Percentiles rank a stretch among this genome's conserved stretches.
Conservation (phyloP, 352 stramenopile species). For the Thalassiosira hispida region DNA sequence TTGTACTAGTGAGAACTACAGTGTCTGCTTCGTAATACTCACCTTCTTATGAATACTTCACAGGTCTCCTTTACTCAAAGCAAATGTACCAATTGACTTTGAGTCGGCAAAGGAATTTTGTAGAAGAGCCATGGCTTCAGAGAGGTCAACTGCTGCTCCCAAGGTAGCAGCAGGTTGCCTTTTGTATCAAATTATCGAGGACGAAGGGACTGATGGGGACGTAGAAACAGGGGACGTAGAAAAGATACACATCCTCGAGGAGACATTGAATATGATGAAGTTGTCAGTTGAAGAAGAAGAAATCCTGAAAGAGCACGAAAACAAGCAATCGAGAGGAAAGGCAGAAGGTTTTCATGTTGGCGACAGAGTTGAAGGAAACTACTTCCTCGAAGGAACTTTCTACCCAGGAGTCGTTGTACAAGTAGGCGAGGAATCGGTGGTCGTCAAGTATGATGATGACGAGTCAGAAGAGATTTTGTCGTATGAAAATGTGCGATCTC, state of each 20-base stretch:
- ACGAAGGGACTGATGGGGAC: slow-evolving; percentile 58
- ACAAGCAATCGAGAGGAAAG: slow-evolving; percentile 33
- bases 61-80: slow-evolving; percentile 52
- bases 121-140: slow-evolving; percentile 59
- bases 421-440: slow-evolving; percentile 56
- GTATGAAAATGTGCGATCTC: slow-evolving; percentile 61
- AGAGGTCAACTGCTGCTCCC: slow-evolving; percentile 38
- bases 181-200: slow-evolving; percentile 74
- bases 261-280: slow-evolving; percentile 59
- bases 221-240: too few relatives aligned
- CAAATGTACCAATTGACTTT: slow-evolving; percentile 76
- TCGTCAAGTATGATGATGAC: slow-evolving; percentile 78
- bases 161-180: slow-evolving; percentile 75
- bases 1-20: neutral
- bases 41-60: neutral
- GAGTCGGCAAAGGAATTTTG: slow-evolving; percentile 76
- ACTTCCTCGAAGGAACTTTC: slow-evolving; percentile 74
- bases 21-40: neutral
- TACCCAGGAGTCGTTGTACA: slow-evolving; percentile 66
- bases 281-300: slow-evolving; percentile 45
- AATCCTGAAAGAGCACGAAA: slow-evolving; percentile 38
- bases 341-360: slow-evolving; percentile 57
- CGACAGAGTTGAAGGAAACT: slow-evolving; percentile 76
- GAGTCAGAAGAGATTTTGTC: slow-evolving; percentile 65
- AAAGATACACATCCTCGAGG: slow-evolving; percentile 65